Conservation (phyloP, 2,329 filamentous ascomycete genomes). For the Blastomyces parvus region DNA sequence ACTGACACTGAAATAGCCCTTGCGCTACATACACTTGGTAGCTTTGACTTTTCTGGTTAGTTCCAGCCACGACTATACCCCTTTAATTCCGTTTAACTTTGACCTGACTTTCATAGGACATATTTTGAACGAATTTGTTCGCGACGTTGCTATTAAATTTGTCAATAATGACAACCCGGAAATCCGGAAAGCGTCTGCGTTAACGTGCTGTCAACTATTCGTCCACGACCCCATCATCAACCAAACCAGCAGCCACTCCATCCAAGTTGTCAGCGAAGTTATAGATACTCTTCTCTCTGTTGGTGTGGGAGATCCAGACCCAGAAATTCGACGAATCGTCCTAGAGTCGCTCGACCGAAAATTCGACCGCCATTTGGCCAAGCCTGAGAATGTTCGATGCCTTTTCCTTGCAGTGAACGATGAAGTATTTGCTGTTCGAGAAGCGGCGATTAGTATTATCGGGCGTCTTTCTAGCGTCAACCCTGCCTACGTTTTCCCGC, state of each 20-base stretch:
- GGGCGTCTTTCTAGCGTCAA: slow-evolving; percentile 85
- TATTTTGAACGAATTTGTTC: slow-evolving; percentile 94
- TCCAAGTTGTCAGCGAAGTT: slow-evolving; percentile 94
- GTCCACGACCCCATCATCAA: slow-evolving; percentile 95
- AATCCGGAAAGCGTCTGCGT: slow-evolving; percentile 83
- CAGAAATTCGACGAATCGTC: slow-evolving; percentile 80
- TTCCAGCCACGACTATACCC: slow-evolving; percentile 13
- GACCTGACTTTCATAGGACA: slow-evolving; percentile 46
- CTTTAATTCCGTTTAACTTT: slow-evolving; percentile 3
- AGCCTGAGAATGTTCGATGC: slow-evolving; percentile 93
- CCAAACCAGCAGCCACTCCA: slow-evolving; percentile 92
- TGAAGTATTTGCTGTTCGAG: slow-evolving; percentile 81
- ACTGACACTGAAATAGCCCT: slow-evolving; percentile 82
- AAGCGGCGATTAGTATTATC: slow-evolving; percentile 93
- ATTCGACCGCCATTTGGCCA: slow-evolving; percentile 93
- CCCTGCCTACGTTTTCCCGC: slow-evolving; percentile 94
- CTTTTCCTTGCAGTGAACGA: slow-evolving; percentile 94
- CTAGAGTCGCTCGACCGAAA: slow-evolving; percentile 81
- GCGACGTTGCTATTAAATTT: slow-evolving; percentile 95
- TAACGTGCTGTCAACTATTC: slow-evolving; percentile 97
- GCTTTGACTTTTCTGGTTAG: slow-evolving; percentile 74
- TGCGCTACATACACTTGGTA: slow-evolving; percentile 89
- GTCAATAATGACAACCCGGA: slow-evolving; percentile 92
- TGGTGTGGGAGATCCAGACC: slow-evolving; percentile 82
- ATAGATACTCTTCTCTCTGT: slow-evolving; percentile 95